Evolutionary conservation across 2,329 filamentous ascomycete genomes (phyloP).

Genomic region (Raffaelea ambrosiae): DNA sequence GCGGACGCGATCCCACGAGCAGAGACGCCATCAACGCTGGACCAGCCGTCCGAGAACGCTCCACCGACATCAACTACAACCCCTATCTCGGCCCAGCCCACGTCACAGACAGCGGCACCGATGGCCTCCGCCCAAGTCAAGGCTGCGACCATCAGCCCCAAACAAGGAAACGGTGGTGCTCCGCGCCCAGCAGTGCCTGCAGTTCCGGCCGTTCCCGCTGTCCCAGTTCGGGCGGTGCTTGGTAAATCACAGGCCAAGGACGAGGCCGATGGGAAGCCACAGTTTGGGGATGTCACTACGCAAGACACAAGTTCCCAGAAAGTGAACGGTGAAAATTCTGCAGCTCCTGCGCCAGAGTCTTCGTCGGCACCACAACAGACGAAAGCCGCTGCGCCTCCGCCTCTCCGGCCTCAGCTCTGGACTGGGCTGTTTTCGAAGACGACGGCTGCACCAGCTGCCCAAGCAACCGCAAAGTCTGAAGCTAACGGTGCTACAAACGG

Average conservation of each 20-base stretch:
- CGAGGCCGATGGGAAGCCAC: too few relatives aligned
- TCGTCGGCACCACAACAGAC: conserved; percentile 14
- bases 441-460: conserved; percentile 12
- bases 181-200: conserved; percentile 29
- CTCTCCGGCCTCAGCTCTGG: conserved; percentile 27
- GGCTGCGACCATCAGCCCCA: too few relatives aligned
- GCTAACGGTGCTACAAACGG: conserved; percentile 17
- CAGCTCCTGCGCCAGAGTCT: background rate
- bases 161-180: conserved; percentile 10
- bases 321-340: background rate
- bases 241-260: background rate
- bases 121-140: conserved; percentile 15
- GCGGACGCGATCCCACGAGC: conserved; percentile 10
- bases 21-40: conserved; percentile 23
- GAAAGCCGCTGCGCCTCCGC: background rate
- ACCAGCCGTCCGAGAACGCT: conserved; percentile 21
- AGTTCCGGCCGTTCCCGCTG: conserved; percentile 31
- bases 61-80: conserved; percentile 26
- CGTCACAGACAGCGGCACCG: conserved; percentile 13
- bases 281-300: too few relatives aligned
- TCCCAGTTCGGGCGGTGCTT: conserved; percentile 24
- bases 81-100: conserved; percentile 18
- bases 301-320: conserved; percentile 4
- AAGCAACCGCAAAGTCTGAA: conserved; percentile 11
- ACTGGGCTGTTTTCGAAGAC: conserved; percentile 25